Conservation (phyloP, 2,329 filamentous ascomycete genomes). For the Gaeumannomyces tritici region DNA sequence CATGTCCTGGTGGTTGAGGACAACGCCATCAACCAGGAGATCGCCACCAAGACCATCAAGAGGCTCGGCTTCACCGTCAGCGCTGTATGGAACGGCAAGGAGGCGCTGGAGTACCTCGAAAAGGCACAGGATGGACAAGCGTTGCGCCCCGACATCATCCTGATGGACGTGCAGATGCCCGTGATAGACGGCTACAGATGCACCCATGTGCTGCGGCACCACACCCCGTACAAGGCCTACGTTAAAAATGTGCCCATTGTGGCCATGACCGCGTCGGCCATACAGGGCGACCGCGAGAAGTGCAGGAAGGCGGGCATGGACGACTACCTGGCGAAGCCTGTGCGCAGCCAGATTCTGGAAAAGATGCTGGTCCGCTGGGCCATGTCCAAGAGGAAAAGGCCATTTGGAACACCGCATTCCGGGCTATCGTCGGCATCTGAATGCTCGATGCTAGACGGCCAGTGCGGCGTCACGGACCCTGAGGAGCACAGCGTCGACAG, state of each 20-base stretch:
- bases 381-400: slow-evolving; percentile 8
- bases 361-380: slow-evolving; percentile 25
- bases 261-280: slow-evolving; percentile 44
- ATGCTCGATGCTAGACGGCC: slow-evolving; percentile 2
- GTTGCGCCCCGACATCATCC: slow-evolving; percentile 60
- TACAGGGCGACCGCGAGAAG: slow-evolving; percentile 42
- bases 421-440: not conserved
- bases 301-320: slow-evolving; percentile 45
- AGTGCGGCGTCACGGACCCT: slow-evolving; percentile 14
- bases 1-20: slow-evolving; percentile 75
- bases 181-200: slow-evolving; percentile 71
- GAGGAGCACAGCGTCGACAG: slow-evolving; percentile 15
- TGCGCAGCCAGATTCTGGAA: slow-evolving; percentile 36
- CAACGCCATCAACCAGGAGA: slow-evolving; percentile 36
- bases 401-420: not conserved
- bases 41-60: slow-evolving; percentile 60
- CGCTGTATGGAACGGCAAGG: slow-evolving; percentile 69
- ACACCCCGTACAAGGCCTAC: slow-evolving; percentile 52
- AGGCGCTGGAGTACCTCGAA: slow-evolving; percentile 64
- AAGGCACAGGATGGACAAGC: slow-evolving; percentile 39
- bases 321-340: slow-evolving; percentile 44
- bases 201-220: slow-evolving; percentile 62
- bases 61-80: slow-evolving; percentile 64
- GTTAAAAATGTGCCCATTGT: slow-evolving; percentile 47
- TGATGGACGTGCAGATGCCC: slow-evolving; percentile 72